Percentiles rank a stretch among this genome's conserved stretches.
phyloP scores from a whole-genome alignment of 768 basidiomycete species.

The Kwoniella shandongensis region DNA sequence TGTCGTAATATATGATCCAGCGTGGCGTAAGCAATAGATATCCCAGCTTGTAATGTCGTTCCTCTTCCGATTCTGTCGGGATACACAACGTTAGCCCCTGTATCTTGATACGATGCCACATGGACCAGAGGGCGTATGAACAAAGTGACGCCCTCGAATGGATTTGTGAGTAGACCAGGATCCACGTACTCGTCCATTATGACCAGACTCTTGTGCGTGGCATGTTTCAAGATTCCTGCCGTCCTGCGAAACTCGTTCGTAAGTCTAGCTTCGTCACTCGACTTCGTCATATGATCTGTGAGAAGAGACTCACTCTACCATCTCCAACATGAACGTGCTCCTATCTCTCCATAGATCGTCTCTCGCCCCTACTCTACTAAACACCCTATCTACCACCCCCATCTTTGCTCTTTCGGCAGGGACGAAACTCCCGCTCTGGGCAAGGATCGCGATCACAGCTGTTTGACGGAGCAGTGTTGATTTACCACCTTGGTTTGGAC shows the following conservation, averaged over 20 bases:
- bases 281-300: constrained; percentile 71
- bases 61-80: constrained; percentile 73
- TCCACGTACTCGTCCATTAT: constrained; percentile 82
- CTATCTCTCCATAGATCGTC: constrained; percentile 91
- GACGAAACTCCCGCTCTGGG: constrained; percentile 90
- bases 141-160: not conserved
- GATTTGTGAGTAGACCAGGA: not conserved
- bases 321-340: constrained; percentile 81
- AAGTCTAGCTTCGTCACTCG: not conserved
- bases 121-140: no score
- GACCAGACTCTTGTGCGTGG: constrained; percentile 83
- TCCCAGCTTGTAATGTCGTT: constrained; percentile 85
- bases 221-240: constrained; percentile 79
- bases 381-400: constrained; percentile 85
- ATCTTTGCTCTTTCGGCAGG: constrained; percentile 78
- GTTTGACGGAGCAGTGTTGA: constrained; percentile 89
- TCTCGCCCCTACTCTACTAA: constrained; percentile 91
- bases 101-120: no score
- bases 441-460: constrained; percentile 83
- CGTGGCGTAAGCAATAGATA: constrained; percentile 90
- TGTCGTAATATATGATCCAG: constrained; percentile 73
- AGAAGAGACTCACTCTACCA: constrained; percentile 49
- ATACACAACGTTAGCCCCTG: no score
- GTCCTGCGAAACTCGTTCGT: constrained; percentile 63
- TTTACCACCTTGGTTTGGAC: constrained; percentile 81